Percentiles rank a stretch among this genome's conserved stretches.
Conservation (phyloP, 2,329 filamentous ascomycete genomes). For the Byssochlamys sp. region DNA sequence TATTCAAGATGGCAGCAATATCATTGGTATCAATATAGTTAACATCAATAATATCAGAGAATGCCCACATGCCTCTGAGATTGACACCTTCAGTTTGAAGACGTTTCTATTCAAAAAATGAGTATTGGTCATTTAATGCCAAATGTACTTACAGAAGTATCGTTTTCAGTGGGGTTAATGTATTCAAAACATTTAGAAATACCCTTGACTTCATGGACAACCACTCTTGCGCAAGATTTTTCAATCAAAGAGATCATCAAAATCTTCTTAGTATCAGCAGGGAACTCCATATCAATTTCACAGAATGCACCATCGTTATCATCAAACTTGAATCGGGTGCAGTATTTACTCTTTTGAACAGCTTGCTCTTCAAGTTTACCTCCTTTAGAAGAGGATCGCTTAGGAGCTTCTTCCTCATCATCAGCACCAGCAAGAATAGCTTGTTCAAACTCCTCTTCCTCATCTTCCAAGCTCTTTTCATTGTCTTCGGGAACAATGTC, state of each 20-base stretch:
- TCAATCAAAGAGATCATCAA: conserved; percentile 88
- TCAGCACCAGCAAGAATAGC: conserved; percentile 24
- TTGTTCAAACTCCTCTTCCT: conserved; percentile 38
- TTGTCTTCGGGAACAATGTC: conserved; percentile 63
- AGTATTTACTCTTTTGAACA: conserved; percentile 61
- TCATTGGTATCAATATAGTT: conserved; percentile 86
- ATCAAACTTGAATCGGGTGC: conserved; percentile 69
- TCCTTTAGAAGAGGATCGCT: conserved; percentile 45
- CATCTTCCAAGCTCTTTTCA: conserved; percentile 45
- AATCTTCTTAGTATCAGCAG: conserved; percentile 71
- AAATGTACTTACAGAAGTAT: too few species aligned
- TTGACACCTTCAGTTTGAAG: conserved; percentile 73
- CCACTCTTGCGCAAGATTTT: conserved; percentile 62
- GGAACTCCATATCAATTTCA: conserved; percentile 72
- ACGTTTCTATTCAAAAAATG: conserved; percentile 63
- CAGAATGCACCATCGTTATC: conserved; percentile 63
- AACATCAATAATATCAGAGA: conserved; percentile 73
- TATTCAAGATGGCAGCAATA: conserved; percentile 69
- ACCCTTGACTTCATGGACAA: too few species aligned
- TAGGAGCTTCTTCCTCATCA: conserved; percentile 32
- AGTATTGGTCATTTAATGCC: too few species aligned
- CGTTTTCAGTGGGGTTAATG: too few species aligned
- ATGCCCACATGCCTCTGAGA: conserved; percentile 79
- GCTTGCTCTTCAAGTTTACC: conserved; percentile 54
- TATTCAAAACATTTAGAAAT: too few species aligned